Conservation (phyloP, 768 basidiomycete genomes). For the Russula brevipes region DNA sequence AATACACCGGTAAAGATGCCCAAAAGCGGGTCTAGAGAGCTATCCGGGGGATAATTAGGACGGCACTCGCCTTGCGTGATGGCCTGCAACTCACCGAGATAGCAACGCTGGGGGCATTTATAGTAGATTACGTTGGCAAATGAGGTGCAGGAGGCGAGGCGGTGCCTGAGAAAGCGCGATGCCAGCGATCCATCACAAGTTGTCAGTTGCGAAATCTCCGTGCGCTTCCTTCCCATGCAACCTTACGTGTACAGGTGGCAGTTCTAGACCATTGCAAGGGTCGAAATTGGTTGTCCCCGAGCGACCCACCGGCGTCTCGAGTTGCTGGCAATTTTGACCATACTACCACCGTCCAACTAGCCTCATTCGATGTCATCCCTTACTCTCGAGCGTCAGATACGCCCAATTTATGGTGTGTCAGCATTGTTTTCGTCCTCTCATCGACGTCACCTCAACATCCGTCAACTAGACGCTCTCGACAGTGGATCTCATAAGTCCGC, state of each 20-base stretch:
- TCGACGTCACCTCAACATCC: conserved; percentile 13
- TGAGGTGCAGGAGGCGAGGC: no score
- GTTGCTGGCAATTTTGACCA: conserved; percentile 5
- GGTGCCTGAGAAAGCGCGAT: neutral
- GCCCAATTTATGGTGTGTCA: conserved; percentile 72
- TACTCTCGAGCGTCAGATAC: conserved; percentile 76
- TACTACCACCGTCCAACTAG: conserved; percentile 4
- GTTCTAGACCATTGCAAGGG: neutral
- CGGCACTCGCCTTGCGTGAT: neutral
- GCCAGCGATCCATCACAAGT: neutral
- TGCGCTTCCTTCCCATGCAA: neutral
- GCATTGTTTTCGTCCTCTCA: neutral
- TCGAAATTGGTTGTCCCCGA: conserved; percentile 1
- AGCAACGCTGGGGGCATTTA: conserved; percentile 45
- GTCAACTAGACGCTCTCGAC: conserved; percentile 68
- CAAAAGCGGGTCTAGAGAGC: conserved; percentile 63
- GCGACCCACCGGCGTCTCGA: conserved; percentile 11
- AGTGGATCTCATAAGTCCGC: conserved; percentile 84
- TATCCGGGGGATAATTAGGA: conserved; percentile 30
- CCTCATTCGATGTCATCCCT: conserved; percentile 42
- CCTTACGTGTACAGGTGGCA: conserved; percentile 10
- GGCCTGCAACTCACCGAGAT: conserved; percentile 1
- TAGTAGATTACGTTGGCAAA: neutral
- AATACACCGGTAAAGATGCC: conserved; percentile 74
- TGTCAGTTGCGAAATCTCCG: neutral